These are phyloP conservation scores for Naematelia aurantialba DNA, from an alignment of 768 basidiomycete species.

Conservation along the genomic window DNA sequence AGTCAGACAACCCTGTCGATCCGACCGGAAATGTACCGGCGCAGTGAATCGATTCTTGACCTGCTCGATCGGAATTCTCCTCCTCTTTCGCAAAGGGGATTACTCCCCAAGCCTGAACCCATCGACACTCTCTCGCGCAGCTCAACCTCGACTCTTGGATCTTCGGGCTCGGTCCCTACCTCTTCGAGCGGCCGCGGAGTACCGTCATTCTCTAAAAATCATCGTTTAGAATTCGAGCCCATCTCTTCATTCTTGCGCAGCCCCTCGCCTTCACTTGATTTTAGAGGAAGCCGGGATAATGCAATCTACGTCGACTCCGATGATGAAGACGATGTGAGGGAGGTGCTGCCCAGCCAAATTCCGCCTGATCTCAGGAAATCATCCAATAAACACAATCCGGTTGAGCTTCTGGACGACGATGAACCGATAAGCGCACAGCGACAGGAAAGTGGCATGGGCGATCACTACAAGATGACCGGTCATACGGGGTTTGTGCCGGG, in stretches of 20 bases:
- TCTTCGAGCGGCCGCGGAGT: background rate
- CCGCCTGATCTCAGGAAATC: background rate
- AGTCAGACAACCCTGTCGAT: background rate
- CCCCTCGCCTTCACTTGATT: background rate
- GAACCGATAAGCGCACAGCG: background rate
- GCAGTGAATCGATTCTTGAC: background rate
- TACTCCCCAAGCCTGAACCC: background rate
- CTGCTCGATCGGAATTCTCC: slow-evolving; percentile 1
- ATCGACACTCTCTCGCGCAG: background rate
- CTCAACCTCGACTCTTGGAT: background rate
- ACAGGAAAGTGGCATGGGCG: background rate
- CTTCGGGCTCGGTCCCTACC: background rate
- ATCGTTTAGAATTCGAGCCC: background rate
- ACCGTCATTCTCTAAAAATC: background rate
- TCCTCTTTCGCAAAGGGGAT: background rate
- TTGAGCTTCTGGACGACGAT: background rate
- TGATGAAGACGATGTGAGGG: background rate
- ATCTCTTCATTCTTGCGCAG: background rate
- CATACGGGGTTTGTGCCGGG: too few relatives aligned
- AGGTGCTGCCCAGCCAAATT: background rate
- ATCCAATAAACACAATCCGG: background rate
- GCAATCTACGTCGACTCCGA: background rate
- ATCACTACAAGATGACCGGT: too few relatives aligned
- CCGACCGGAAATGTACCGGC: background rate
- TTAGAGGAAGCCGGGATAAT: background rate